phyloP scores from a whole-genome alignment of 1,284 basidiomycete species.

The Athelia psychrophila region DNA sequence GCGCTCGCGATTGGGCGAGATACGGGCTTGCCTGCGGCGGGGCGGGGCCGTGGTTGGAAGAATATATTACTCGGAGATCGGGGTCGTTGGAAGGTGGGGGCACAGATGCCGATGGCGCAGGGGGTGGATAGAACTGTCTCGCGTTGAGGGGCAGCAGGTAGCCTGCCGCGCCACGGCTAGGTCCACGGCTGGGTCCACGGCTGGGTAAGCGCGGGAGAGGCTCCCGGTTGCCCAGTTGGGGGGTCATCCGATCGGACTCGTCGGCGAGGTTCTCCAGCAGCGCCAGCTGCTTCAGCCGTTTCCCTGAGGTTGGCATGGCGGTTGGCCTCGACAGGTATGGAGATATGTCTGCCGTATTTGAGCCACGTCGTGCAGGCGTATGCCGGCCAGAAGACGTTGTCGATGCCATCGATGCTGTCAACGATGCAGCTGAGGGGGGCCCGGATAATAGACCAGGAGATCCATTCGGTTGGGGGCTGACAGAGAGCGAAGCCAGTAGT shows the following conservation, averaged over 20 bases:
- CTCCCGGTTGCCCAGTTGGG: slow-evolving; percentile 37
- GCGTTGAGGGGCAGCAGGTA: not conserved
- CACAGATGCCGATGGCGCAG: slow-evolving; percentile 4
- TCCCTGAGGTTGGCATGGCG: slow-evolving; percentile 51
- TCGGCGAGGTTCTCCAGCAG: slow-evolving; percentile 72
- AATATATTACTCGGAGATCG: slow-evolving; percentile 3
- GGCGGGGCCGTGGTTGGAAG: slow-evolving; percentile 9
- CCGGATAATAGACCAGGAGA: not conserved
- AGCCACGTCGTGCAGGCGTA: slow-evolving; percentile 25
- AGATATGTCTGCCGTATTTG: slow-evolving; percentile 57
- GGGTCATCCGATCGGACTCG: slow-evolving; percentile 64
- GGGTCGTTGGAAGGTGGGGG: slow-evolving; percentile 10
- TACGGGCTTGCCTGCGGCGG: slow-evolving; percentile 1
- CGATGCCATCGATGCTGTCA: slow-evolving; percentile 11
- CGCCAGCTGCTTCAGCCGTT: slow-evolving; percentile 67
- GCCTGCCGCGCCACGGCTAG: not conserved
- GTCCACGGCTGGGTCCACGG: slow-evolving; percentile 2
- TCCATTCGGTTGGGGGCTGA: not conserved
- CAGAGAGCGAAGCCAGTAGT: not conserved
- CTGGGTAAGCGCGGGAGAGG: slow-evolving; percentile 17
- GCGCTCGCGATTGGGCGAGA: slow-evolving; percentile 11
- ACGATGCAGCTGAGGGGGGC: slow-evolving; percentile 22
- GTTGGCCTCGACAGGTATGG: slow-evolving; percentile 55
- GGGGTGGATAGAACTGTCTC: not conserved
- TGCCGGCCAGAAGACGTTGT: slow-evolving; percentile 16